phyloP scores from a whole-genome alignment of 768 basidiomycete species.

The Termitomyces eurrhizus region DNA sequence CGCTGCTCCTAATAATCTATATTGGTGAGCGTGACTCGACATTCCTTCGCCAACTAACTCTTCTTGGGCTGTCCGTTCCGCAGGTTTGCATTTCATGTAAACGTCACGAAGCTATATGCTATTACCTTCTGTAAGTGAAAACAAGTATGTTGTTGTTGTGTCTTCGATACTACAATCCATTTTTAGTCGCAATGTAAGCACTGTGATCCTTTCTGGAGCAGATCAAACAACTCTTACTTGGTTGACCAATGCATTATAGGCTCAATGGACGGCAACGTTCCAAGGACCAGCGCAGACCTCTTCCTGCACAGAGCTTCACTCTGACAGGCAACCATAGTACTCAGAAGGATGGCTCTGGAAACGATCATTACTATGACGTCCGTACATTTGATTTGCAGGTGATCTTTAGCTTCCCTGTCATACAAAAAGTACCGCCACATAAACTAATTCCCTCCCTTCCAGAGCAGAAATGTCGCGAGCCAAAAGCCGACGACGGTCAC shows the following conservation, averaged over 20 bases:
- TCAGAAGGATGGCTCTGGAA: neutral
- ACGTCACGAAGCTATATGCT: conserved; percentile 44
- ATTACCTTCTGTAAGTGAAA: conserved; percentile 43
- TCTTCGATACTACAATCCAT: neutral
- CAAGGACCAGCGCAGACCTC: conserved; percentile 9
- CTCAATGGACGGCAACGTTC: conserved; percentile 18
- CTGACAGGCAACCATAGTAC: neutral
- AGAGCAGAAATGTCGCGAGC: too few relatives aligned
- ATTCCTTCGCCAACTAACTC: neutral
- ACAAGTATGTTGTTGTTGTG: conserved; percentile 14
- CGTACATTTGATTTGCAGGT: conserved; percentile 7
- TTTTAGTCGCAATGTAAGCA: conserved; percentile 35
- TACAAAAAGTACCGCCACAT: neutral
- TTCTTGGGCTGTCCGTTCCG: neutral
- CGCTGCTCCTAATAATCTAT: conserved; percentile 29
- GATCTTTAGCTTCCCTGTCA: neutral
- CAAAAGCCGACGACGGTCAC: conserved; percentile 13
- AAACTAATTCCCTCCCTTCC: neutral
- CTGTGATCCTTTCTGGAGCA: neutral
- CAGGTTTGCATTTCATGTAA: conserved; percentile 46
- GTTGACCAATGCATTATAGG: conserved; percentile 7
- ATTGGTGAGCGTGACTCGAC: conserved; percentile 26
- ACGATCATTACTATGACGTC: conserved; percentile 11
- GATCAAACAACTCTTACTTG: neutral
- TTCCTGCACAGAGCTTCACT: conserved; percentile 1